Evolutionary conservation across 2,329 filamentous ascomycete genomes (phyloP), one percentile per base, ranked within the genome.

Genomic region (Stemphylium lycopersici): DNA sequence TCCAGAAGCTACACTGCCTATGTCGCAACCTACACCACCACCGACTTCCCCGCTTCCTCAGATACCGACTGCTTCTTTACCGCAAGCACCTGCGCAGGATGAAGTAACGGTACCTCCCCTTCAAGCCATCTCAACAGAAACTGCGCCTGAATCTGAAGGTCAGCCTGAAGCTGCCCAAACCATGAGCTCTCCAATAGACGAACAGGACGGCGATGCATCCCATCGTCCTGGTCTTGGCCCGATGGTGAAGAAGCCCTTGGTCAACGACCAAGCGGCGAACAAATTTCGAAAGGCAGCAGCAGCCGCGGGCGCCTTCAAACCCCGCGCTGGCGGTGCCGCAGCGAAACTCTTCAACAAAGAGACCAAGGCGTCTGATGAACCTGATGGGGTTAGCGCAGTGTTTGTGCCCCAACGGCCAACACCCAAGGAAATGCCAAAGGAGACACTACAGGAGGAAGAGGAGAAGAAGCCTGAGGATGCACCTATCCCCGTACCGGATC

Each of bases 301-400:
- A 68, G 64, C 62, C 41, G 88, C 87, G 10, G 83, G 78, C 50
- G 84, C 84, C 15, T 98, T 98, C 78, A 96, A 93, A 69, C 93
- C 93, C 16, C 86, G 93, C 53, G 87, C 88, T 31, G 93, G 93
- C 52, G 93, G 93, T 60, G 93, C 91, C 18, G 92, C 87, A 46
- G 91, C 96, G 58, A 88, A 90, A 46, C 79, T 96, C 48, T 81
- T 89, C 50, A 84, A 87, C 46, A 74, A 73, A 40, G 71, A 75
- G 15, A 83, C 86, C 59, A 85, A 83, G 52, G 74, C 76, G n/a
- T 77, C 77, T 3, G 84, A 89, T 20, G 91, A 89, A 4, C 90
- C 91, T 6, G 93, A 97, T 77, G 93, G 93, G 2, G 96, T 97
- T 61, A 96, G 89, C 11, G 85, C 88, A 34, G 93, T 97, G 33